Base-by-base conservation (phyloP, 1,139 yeast species). In the Pneumocystis carinii region DNA sequence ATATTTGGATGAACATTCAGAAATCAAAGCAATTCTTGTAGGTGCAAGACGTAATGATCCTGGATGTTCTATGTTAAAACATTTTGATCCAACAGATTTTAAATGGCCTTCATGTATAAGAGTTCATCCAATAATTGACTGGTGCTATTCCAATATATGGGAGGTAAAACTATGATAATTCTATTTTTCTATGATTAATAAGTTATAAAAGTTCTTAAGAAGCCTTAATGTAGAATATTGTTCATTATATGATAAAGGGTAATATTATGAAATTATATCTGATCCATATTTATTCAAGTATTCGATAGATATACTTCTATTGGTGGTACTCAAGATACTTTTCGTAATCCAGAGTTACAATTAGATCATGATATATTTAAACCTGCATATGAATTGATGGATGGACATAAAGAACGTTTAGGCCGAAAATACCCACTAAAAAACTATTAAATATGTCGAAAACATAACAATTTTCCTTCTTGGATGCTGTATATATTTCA, bases 31-130 rank as follows among this genome's bases (percentile, higher is more conserved):
- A 17, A 83, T 89, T 1, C 77, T 89, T 38, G 92, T 89, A 1
- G 96, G 96, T 0, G 87, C 87, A 19, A 78, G 96, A 62, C 79
- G 86, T 65, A 80, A 86, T 3, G 96, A 89, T 71, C 96, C 96
- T 0, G 86, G 80, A 71, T 90, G 94, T 0, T 74, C 75, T 1
- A 68, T 75, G 15, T 76, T 89, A 53, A 67, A 76, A 17, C 78
- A 78, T 63, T 80, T 85, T 65, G 90, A 87, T 69, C 72, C 70
- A 56, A 89, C 96, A 0, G 96, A 89, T 71, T 85, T 83, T 66
- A 83, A 88, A 62, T 89, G 96, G 96, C 96, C 96, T n/a, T 75
- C 77, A 53, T 89, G 89, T 71, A 73, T 84, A 67, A 75, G 96
- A 60, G 78, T 88, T 10, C 92, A 88, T 70, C 96, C 96, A 0